These are phyloP conservation scores for Clarkia xantiana DNA, from an alignment of 345 rosid genomes.

Conservation along the genomic window DNA sequence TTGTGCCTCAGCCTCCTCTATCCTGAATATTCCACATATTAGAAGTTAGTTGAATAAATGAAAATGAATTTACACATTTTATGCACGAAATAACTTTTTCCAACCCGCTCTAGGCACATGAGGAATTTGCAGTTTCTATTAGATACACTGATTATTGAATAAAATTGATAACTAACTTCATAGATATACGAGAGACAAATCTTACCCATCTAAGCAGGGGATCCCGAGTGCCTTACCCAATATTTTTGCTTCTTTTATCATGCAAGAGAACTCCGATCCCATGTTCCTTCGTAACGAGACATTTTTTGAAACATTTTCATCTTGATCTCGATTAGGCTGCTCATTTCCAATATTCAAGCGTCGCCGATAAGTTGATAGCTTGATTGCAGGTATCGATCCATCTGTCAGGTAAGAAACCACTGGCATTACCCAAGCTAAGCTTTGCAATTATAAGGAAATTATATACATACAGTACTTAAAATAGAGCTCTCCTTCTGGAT, in stretches of 20 bases:
- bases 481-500: too few species aligned
- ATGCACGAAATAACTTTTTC: too few species aligned
- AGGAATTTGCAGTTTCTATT: too few species aligned
- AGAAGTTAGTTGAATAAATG: too few species aligned
- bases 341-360: constrained; percentile 49
- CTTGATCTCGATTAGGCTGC: constrained; percentile 42
- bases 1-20: constrained; percentile 96
- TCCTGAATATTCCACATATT: constrained; percentile 19
- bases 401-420: constrained; percentile 22
- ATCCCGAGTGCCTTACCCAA: constrained; percentile 72
- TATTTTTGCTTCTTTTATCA: constrained; percentile 71
- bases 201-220: constrained; percentile 87
- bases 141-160: too few species aligned
- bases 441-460: not conserved
- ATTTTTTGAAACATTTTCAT: constrained; percentile 26
- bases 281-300: constrained; percentile 63
- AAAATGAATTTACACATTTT: too few species aligned
- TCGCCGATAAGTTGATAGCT: constrained; percentile 59
- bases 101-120: too few species aligned
- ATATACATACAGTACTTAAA: too few species aligned
- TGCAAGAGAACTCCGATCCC: constrained; percentile 86
- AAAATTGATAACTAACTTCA: not conserved
- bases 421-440: not conserved
- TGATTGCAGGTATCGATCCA: constrained; percentile 88
- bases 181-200: not conserved